Percentiles rank a stretch among this genome's conserved stretches.
These are phyloP conservation scores for Fusarium poae DNA, from an alignment of 2,329 filamentous ascomycete genomes.

Conservation along the genomic window DNA sequence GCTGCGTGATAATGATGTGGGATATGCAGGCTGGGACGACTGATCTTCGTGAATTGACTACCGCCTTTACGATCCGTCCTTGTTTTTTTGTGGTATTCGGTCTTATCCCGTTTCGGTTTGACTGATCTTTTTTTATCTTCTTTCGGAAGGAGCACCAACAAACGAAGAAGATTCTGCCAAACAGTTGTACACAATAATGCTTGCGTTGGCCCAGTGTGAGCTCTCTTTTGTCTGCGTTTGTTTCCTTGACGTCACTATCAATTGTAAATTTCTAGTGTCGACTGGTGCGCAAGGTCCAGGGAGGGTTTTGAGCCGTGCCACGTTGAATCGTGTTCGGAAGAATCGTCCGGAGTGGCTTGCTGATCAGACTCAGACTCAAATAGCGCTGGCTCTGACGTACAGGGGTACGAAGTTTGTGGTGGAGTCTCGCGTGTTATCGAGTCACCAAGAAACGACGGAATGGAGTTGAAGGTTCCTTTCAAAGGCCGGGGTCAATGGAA, in stretches of 20 bases:
- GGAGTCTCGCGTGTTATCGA: slow-evolving; percentile 31
- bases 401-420: slow-evolving; percentile 28
- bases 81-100: slow-evolving; percentile 22
- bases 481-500: slow-evolving; percentile 16
- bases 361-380: slow-evolving; percentile 21
- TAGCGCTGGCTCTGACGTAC: slow-evolving; percentile 22
- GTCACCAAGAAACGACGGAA: slow-evolving; percentile 28
- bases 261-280: slow-evolving; percentile 29
- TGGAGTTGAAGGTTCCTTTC: slow-evolving; percentile 20
- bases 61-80: slow-evolving; percentile 16
- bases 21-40: slow-evolving; percentile 31
- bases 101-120: slow-evolving; percentile 48
- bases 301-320: slow-evolving; percentile 40
- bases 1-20: slow-evolving; percentile 39
- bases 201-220: slow-evolving; percentile 22
- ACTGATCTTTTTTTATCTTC: slow-evolving; percentile 33
- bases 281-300: slow-evolving; percentile 33
- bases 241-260: slow-evolving; percentile 39
- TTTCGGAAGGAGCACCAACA: slow-evolving; percentile 7
- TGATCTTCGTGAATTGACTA: slow-evolving; percentile 29
- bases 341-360: slow-evolving; percentile 41
- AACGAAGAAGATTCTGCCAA: slow-evolving; percentile 12
- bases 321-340: slow-evolving; percentile 32
- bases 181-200: slow-evolving; percentile 16
- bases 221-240: slow-evolving; percentile 9